Percentiles rank a stretch among this genome's conserved stretches.
phyloP scores from a whole-genome alignment of 257 asterid species.

The Jacaranda copaia region DNA sequence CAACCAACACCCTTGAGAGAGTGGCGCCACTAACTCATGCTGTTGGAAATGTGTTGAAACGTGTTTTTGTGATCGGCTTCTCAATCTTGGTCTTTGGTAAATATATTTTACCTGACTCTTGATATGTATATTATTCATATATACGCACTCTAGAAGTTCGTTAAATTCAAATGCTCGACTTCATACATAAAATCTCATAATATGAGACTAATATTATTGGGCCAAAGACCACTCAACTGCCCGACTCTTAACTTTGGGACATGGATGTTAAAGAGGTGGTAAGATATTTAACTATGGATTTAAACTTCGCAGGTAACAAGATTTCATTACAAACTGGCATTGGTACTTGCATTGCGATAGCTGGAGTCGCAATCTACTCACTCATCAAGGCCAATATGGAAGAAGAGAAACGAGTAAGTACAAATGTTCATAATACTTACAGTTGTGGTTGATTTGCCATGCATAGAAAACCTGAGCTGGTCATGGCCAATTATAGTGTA shows the following conservation, averaged over 20 bases:
- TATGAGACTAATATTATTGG: no score
- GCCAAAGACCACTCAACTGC: background rate
- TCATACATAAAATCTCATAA: no score
- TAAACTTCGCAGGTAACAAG: constrained; percentile 71
- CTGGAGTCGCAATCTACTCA: constrained; percentile 96
- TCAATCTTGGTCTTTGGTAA: constrained; percentile 87
- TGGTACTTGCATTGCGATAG: constrained; percentile 90
- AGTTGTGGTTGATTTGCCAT: no score
- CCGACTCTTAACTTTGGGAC: background rate
- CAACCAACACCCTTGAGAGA: constrained; percentile 99
- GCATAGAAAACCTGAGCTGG: no score
- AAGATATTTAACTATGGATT: background rate
- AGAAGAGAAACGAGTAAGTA: constrained; percentile 96
- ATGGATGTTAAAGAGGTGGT: background rate
- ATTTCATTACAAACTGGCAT: constrained; percentile 94
- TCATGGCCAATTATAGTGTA: constrained; percentile 31
- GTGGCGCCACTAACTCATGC: constrained; percentile 99
- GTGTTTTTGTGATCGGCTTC: constrained; percentile 98
- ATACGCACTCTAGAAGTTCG: no score
- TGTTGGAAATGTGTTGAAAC: constrained; percentile 97
- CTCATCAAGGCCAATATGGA: constrained; percentile 94
- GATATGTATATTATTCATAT: no score
- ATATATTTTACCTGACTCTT: background rate
- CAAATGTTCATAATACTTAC: no score
- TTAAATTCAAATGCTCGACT: no score